Percentiles rank a stretch among this genome's conserved stretches.
phyloP scores from a whole-genome alignment of 306 rosid genomes.

The Casuarina cunninghamiana region DNA sequence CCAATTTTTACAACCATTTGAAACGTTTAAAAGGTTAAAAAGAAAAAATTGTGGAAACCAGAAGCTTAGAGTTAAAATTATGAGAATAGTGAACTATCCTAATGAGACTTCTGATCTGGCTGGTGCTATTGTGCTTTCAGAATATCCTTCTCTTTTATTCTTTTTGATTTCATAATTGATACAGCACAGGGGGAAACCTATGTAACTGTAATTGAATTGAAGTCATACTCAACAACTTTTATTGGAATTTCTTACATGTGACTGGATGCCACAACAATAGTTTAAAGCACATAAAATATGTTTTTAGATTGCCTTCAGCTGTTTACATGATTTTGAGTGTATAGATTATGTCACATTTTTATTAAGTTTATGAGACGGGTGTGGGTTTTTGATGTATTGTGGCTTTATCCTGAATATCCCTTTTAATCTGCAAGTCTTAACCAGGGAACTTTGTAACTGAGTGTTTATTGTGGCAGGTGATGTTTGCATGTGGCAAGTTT shows the following conservation, averaged over 20 bases:
- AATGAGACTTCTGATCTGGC: not conserved
- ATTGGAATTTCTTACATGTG: not conserved
- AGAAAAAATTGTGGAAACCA: not conserved
- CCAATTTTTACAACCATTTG: not conserved
- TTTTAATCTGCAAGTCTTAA: slow-evolving; percentile 1
- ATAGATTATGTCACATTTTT: not conserved
- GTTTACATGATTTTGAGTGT: not conserved
- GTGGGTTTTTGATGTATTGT: not conserved
- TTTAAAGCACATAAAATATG: not conserved
- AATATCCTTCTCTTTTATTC: too few species aligned
- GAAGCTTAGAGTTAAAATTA: not conserved
- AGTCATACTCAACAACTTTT: not conserved
- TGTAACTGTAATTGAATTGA: not conserved
- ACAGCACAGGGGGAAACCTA: not conserved
- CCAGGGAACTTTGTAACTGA: slow-evolving; percentile 18
- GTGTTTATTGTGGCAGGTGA: slow-evolving; percentile 62
- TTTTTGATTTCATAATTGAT: not conserved
- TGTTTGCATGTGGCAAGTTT: slow-evolving; percentile 89
- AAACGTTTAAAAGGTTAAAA: not conserved
- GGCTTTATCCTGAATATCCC: not conserved
- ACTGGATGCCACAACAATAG: not conserved
- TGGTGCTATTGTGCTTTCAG: too few species aligned
- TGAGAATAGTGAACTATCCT: not conserved
- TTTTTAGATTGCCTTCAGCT: not conserved
- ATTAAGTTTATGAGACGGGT: not conserved